Conservation (phyloP, 2,329 filamentous ascomycete species). For the Geosmithia flava region DNA sequence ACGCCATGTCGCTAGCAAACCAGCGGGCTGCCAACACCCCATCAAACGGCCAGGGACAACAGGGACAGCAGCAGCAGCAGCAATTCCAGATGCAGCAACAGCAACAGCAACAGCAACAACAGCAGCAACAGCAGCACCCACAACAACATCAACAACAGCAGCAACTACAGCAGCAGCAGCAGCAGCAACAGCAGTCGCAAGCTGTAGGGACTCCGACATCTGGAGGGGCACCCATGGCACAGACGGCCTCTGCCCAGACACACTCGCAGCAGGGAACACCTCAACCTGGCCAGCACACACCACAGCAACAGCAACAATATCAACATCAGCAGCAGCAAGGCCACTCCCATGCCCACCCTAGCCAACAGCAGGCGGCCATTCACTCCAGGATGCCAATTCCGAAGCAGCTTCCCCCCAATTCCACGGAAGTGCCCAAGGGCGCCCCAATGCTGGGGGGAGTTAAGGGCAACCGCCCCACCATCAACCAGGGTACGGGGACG, state of each 20-base stretch:
- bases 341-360: conserved; percentile 36
- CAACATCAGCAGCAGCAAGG: conserved; percentile 20
- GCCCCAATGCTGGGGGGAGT: conserved; percentile 56
- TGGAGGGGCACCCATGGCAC: conserved; percentile 1
- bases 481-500: conserved; percentile 64
- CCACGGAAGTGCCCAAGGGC: conserved; percentile 58
- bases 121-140: not conserved
- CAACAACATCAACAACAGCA: not conserved
- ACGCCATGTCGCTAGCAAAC: conserved; percentile 5
- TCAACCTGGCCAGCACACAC: conserved; percentile 4
- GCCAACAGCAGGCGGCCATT: conserved; percentile 27
- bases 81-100: conserved; percentile 6
- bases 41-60: conserved; percentile 7
- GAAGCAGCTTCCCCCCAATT: conserved; percentile 59
- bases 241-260: conserved; percentile 2
- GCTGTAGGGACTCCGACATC: conserved; percentile 10
- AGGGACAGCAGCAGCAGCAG: conserved; percentile 8
- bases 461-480: conserved; percentile 63
- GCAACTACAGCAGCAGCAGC: not conserved
- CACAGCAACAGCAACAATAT: conserved; percentile 9
- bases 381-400: conserved; percentile 67
- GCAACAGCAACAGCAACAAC: not conserved
- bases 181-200: conserved; percentile 1
- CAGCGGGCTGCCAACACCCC: conserved; percentile 8
- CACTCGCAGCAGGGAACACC: conserved; percentile 8